Conservation (phyloP, 2,329 filamentous ascomycete species). For the Talaromyces sp. region DNA sequence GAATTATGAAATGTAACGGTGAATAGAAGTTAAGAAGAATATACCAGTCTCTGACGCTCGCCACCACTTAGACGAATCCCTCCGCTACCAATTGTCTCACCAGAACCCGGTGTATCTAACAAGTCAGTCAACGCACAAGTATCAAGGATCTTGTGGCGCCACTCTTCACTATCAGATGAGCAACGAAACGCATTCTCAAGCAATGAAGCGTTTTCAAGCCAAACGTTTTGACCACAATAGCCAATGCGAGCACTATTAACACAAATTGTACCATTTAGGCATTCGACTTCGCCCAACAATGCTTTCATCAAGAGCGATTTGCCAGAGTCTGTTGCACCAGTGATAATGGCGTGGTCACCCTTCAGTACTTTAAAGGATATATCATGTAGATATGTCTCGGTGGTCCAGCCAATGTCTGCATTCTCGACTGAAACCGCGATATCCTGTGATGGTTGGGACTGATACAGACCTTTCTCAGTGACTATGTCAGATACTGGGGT, state of each 20-base stretch:
- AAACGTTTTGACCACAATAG: not conserved
- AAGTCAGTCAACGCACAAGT: constrained; percentile 5
- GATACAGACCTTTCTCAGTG: not conserved
- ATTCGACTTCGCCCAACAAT: constrained; percentile 1
- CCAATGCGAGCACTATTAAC: not conserved
- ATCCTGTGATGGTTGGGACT: not conserved
- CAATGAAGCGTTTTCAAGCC: not conserved
- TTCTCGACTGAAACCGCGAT: not conserved
- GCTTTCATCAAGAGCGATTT: constrained; percentile 6
- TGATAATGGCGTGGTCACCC: not conserved
- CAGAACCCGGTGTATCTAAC: not conserved
- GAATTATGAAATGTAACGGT: not conserved
- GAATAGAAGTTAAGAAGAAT: not conserved
- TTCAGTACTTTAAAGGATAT: not conserved
- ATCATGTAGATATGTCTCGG: not conserved
- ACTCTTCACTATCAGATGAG: not conserved
- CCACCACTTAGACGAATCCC: constrained; percentile 3
- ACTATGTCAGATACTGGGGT: not conserved
- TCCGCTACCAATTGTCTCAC: constrained; percentile 2
- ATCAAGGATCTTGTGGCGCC: constrained; percentile 4
- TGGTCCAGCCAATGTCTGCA: constrained; percentile 2
- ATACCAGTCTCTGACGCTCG: constrained; percentile 7
- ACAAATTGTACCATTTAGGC: not conserved
- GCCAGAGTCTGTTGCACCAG: not conserved
- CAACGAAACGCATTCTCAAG: constrained; percentile 3